phyloP scores from a whole-genome alignment of 2,329 filamentous ascomycete species.

The Hymenoscyphus albidus region DNA sequence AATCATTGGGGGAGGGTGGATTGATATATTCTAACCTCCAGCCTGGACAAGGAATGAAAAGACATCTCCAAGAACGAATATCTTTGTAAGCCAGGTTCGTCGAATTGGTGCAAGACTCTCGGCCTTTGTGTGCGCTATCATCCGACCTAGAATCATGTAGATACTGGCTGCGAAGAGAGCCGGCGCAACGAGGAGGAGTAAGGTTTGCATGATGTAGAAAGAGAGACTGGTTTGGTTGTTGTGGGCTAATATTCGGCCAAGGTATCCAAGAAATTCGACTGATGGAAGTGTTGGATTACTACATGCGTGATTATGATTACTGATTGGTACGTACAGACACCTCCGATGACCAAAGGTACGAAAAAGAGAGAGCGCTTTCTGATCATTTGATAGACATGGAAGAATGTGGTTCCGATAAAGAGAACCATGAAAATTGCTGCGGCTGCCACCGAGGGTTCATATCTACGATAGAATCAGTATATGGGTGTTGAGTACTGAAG shows the following conservation, averaged over 20 bases:
- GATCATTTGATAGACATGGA: slow-evolving; percentile 33
- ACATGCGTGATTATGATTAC: not conserved
- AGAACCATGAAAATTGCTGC: slow-evolving; percentile 40
- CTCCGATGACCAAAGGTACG: slow-evolving; percentile 34
- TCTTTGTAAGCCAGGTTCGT: slow-evolving; percentile 38
- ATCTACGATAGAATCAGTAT: slow-evolving; percentile 37
- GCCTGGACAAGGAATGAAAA: slow-evolving; percentile 42
- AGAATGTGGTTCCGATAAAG: slow-evolving; percentile 32
- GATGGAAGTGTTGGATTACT: not conserved
- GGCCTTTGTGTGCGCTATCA: slow-evolving; percentile 37
- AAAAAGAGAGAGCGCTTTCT: slow-evolving; percentile 38
- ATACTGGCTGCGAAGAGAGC: slow-evolving; percentile 40
- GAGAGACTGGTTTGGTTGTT: slow-evolving; percentile 28
- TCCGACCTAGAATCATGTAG: slow-evolving; percentile 41
- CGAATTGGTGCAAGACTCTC: slow-evolving; percentile 37
- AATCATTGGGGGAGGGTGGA: slow-evolving; percentile 18
- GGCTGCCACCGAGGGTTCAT: slow-evolving; percentile 43
- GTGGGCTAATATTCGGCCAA: slow-evolving; percentile 27
- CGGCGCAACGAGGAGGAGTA: slow-evolving; percentile 40
- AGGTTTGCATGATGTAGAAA: slow-evolving; percentile 37
- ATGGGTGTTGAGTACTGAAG: not conserved
- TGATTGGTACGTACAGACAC: slow-evolving; percentile 27
- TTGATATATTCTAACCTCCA: slow-evolving; percentile 27
- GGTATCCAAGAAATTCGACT: slow-evolving; percentile 42
- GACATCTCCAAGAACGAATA: slow-evolving; percentile 45